Conservation (phyloP, 805 yeast genomes). For the Hanseniaspora guilliermondii region DNA sequence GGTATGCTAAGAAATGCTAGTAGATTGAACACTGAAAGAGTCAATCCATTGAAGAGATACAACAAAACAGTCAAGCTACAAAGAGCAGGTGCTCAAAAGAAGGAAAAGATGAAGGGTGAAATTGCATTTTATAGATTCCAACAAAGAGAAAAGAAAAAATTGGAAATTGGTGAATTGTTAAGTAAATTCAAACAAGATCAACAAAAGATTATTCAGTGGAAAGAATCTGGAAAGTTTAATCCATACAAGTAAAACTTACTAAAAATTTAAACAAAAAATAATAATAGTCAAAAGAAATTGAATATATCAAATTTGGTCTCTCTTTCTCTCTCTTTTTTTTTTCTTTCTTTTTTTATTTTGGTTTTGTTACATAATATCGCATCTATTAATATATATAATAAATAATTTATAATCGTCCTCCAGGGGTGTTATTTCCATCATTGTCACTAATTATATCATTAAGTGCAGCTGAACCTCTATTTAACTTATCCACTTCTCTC, state of each 20-base stretch:
- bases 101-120: constrained; percentile 51
- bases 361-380: too few relatives aligned
- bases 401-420: constrained; percentile 16
- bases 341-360: not conserved
- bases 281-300: not conserved
- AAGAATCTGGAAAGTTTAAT: constrained; percentile 67
- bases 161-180: constrained; percentile 78
- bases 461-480: not conserved
- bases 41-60: constrained; percentile 30
- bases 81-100: constrained; percentile 35
- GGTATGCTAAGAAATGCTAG: constrained; percentile 28
- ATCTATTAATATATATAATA: not conserved
- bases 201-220: constrained; percentile 65
- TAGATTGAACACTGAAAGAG: constrained; percentile 22
- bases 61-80: constrained; percentile 27
- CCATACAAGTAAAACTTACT: constrained; percentile 65
- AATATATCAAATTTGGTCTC: too few relatives aligned
- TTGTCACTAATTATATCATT: constrained; percentile 15
- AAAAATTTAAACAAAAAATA: too few relatives aligned
- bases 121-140: constrained; percentile 92
- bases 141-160: constrained; percentile 83
- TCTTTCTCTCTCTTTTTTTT: too few relatives aligned
- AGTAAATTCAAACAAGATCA: constrained; percentile 82
- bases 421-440: constrained; percentile 16
- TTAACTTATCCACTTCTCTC: constrained; percentile 57